phyloP scores from a whole-genome alignment of 2,329 filamentous ascomycete genomes.

The Thermoascus crustaceus region DNA sequence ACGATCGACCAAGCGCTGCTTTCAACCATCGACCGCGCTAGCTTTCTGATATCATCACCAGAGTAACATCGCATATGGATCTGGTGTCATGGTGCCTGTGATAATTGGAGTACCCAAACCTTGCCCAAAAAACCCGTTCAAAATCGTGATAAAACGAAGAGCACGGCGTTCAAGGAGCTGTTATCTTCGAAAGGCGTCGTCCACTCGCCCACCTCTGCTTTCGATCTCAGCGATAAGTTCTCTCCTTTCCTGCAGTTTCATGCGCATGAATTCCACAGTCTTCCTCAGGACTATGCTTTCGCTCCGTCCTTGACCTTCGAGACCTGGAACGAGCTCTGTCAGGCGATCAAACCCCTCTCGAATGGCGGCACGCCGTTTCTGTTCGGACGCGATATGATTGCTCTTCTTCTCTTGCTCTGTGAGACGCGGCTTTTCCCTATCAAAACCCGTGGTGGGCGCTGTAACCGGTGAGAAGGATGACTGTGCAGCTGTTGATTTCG shows the following conservation, averaged over 20 bases:
- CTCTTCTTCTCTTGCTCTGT: conserved; percentile 64
- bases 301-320: conserved; percentile 74
- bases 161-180: too few species aligned
- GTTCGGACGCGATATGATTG: conserved; percentile 62
- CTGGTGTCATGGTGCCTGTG: too few species aligned
- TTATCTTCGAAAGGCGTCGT: conserved; percentile 27
- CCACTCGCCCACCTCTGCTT: conserved; percentile 49
- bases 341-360: conserved; percentile 76
- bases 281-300: conserved; percentile 74
- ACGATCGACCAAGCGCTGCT: too few species aligned
- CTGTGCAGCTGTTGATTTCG: conserved; percentile 1
- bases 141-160: too few species aligned
- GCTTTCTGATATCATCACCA: too few species aligned
- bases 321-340: conserved; percentile 69
- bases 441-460: conserved; percentile 11
- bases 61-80: too few species aligned
- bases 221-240: conserved; percentile 53
- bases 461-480: conserved; percentile 5
- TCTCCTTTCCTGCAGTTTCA: conserved; percentile 52
- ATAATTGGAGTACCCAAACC: too few species aligned
- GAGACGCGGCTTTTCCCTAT: conserved; percentile 53
- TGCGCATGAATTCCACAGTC: conserved; percentile 58
- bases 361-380: conserved; percentile 64
- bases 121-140: too few species aligned
- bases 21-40: too few species aligned